Evolutionary conservation across 208 protist genomes (phyloP).

Genomic region (Crithidia expoeki): DNA sequence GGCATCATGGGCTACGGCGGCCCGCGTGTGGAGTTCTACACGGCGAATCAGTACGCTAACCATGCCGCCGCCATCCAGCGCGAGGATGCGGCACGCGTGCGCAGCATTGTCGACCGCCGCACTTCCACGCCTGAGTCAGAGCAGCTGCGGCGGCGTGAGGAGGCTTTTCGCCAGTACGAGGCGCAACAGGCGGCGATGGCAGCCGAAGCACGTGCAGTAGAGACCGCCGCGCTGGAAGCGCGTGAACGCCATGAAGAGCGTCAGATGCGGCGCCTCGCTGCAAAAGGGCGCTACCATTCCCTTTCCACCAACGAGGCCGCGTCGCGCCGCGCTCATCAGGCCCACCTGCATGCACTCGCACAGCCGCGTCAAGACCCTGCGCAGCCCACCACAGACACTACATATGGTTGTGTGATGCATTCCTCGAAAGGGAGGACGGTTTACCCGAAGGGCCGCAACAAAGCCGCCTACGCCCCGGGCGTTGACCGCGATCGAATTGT

Average conservation of each 20-base stretch:
- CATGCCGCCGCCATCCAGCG: slow-evolving; percentile 56
- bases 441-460: slow-evolving; percentile 58
- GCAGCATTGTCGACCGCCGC: slow-evolving; percentile 39
- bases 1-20: slow-evolving; percentile 67
- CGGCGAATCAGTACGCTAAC: slow-evolving; percentile 61
- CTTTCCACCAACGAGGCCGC: slow-evolving; percentile 22
- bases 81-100: slow-evolving; percentile 68
- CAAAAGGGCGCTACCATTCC: slow-evolving; percentile 3
- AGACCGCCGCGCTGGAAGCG: slow-evolving; percentile 31
- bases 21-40: slow-evolving; percentile 70
- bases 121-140: slow-evolving; percentile 23
- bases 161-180: slow-evolving; percentile 38
- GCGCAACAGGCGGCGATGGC: slow-evolving; percentile 29
- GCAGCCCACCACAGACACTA: slow-evolving; percentile 31
- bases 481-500: slow-evolving; percentile 87
- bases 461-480: slow-evolving; percentile 61
- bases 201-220: slow-evolving; percentile 19
- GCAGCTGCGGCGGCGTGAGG: slow-evolving; percentile 33
- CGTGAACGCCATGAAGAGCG: slow-evolving; percentile 34
- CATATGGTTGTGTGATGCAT: slow-evolving; percentile 54
- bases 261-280: slow-evolving; percentile 19
- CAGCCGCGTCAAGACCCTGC: slow-evolving; percentile 39
- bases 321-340: slow-evolving; percentile 18
- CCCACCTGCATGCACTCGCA: slow-evolving; percentile 53
- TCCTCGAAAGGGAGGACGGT: slow-evolving; percentile 36